phyloP scores from a whole-genome alignment of 768 basidiomycete species.

The Boletus subparvulus region DNA sequence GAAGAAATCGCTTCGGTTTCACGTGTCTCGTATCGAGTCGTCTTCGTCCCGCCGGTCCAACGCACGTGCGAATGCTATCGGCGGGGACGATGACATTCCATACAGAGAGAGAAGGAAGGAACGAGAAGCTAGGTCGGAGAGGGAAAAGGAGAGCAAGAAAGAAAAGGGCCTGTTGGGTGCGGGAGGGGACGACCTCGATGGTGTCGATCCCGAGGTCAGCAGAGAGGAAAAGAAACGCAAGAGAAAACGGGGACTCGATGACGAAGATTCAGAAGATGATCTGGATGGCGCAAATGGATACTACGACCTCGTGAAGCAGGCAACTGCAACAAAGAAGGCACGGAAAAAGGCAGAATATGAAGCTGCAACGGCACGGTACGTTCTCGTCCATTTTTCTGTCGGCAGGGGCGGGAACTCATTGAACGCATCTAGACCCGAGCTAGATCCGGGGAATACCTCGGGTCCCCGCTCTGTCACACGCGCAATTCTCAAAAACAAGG shows the following conservation, averaged over 20 bases:
- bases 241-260: conserved; percentile 38
- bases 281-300: conserved; percentile 68
- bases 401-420: conserved; percentile 5
- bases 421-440: conserved; percentile 26
- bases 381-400: conserved; percentile 7
- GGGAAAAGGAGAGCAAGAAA: conserved; percentile 40
- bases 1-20: conserved; percentile 85
- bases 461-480: conserved; percentile 90
- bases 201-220: conserved; percentile 44
- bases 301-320: conserved; percentile 84
- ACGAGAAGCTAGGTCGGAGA: conserved; percentile 53
- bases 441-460: conserved; percentile 39
- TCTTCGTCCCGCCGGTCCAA: conserved; percentile 71
- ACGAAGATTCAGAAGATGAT: conserved; percentile 43
- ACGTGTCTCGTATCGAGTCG: conserved; percentile 88
- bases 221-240: conserved; percentile 37
- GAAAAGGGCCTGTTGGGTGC: conserved; percentile 37
- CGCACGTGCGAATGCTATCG: conserved; percentile 66
- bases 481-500: conserved; percentile 91
- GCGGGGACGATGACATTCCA: conserved; percentile 96
- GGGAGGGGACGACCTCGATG: conserved; percentile 70
- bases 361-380: conserved; percentile 57
- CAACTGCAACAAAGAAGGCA: conserved; percentile 67
- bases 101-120: conserved; percentile 74
- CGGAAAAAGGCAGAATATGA: conserved; percentile 85